Conservation (phyloP, 139 green algal genomes). For the Chlamydomonas applanata region DNA sequence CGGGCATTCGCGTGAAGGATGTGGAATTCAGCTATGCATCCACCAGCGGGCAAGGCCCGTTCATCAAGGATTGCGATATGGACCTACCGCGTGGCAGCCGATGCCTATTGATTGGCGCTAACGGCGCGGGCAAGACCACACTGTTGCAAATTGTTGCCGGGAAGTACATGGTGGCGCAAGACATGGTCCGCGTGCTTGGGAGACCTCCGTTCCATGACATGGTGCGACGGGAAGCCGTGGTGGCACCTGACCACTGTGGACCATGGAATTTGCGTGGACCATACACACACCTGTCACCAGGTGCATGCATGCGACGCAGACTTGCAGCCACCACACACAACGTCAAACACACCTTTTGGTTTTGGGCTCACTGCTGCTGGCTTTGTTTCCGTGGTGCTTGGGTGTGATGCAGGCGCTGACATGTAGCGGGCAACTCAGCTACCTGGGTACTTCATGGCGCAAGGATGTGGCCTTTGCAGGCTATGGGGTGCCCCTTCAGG, state of each 20-base stretch:
- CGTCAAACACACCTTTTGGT: not conserved
- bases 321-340: not conserved
- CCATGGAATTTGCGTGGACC: not conserved
- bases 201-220: slow-evolving; percentile 92
- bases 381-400: not conserved
- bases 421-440: slow-evolving; percentile 71
- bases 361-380: not conserved
- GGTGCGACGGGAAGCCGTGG: slow-evolving; percentile 22
- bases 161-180: slow-evolving; percentile 92
- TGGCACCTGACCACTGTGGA: not conserved
- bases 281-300: not conserved
- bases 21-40: too few relatives aligned
- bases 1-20: too few relatives aligned
- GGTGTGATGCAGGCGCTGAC: slow-evolving; percentile 54
- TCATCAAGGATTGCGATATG: slow-evolving; percentile 58
- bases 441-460: slow-evolving; percentile 86
- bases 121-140: slow-evolving; percentile 92
- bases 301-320: not conserved
- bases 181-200: slow-evolving; percentile 80
- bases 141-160: slow-evolving; percentile 90
- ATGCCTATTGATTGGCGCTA: slow-evolving; percentile 90
- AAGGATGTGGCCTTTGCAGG: slow-evolving; percentile 92
- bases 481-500: slow-evolving; percentile 75
- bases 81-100: slow-evolving; percentile 71
- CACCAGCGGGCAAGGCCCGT: not conserved